phyloP scores from a whole-genome alignment of 2,329 filamentous ascomycete genomes.

The Drechslera avenae region DNA sequence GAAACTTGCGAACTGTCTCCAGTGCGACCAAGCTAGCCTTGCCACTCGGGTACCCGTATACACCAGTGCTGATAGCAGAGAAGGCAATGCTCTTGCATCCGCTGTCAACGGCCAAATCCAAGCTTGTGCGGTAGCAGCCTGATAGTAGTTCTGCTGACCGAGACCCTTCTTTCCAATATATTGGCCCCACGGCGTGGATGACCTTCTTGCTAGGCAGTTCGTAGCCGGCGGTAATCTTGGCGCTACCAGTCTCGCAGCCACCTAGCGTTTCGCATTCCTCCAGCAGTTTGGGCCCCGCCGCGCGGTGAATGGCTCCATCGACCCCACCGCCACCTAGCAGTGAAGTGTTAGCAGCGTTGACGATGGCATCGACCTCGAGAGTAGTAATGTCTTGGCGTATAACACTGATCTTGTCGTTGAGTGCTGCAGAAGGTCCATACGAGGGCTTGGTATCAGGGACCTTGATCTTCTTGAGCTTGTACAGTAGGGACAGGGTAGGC shows the following conservation, averaged over 20 bases:
- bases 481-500: slow-evolving; percentile 68
- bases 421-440: slow-evolving; percentile 25
- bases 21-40: slow-evolving; percentile 76
- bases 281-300: slow-evolving; percentile 72
- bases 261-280: slow-evolving; percentile 72
- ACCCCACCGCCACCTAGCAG: slow-evolving; percentile 90
- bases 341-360: slow-evolving; percentile 85
- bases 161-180: slow-evolving; percentile 62
- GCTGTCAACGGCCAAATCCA: slow-evolving; percentile 73
- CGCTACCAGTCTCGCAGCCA: slow-evolving; percentile 77
- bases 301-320: slow-evolving; percentile 74
- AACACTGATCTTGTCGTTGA: slow-evolving; percentile 72
- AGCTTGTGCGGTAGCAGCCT: slow-evolving; percentile 71
- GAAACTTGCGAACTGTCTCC: slow-evolving; percentile 61
- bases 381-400: slow-evolving; percentile 81
- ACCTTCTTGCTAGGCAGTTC: slow-evolving; percentile 75
- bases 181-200: slow-evolving; percentile 89
- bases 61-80: slow-evolving; percentile 80
- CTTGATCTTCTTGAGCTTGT: slow-evolving; percentile 61
- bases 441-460: slow-evolving; percentile 23
- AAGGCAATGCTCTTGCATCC: slow-evolving; percentile 78
- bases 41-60: slow-evolving; percentile 83
- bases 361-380: slow-evolving; percentile 78
- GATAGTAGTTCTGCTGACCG: slow-evolving; percentile 55
- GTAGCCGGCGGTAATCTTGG: slow-evolving; percentile 83